Evolutionary conservation across 1,284 basidiomycete genomes (phyloP).

Genomic region (Omphalotus olearius): DNA sequence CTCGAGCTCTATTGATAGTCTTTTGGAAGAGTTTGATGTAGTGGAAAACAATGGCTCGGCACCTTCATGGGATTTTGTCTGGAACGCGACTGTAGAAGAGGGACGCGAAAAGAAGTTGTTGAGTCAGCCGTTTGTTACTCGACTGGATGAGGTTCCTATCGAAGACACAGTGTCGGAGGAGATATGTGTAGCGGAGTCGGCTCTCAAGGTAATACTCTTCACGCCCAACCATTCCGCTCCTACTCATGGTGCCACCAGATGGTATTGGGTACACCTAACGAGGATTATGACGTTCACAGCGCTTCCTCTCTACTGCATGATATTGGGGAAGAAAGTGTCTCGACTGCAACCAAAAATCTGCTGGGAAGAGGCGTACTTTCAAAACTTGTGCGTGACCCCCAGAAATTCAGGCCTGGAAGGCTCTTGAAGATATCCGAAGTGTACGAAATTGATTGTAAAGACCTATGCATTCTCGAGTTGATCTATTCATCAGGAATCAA

Average conservation of each 20-base stretch:
- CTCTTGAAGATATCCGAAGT: constrained; percentile 70
- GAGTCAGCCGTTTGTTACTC: constrained; percentile 51
- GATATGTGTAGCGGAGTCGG: constrained; percentile 56
- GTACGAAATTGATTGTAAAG: constrained; percentile 34
- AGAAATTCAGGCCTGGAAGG: constrained; percentile 60
- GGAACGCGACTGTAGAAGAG: constrained; percentile 67
- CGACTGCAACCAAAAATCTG: constrained; percentile 53
- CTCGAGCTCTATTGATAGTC: constrained; percentile 41
- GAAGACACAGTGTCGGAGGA: constrained; percentile 31
- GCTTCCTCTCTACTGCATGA: constrained; percentile 54
- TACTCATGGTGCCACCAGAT: constrained; percentile 43
- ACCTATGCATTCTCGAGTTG: constrained; percentile 1
- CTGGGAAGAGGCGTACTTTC: constrained; percentile 60
- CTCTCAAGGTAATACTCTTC: constrained; percentile 56
- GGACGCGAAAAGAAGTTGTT: constrained; percentile 68
- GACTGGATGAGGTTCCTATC: constrained; percentile 33
- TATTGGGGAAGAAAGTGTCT: constrained; percentile 49
- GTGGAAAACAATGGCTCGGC: constrained; percentile 36
- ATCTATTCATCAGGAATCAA: constrained; percentile 47
- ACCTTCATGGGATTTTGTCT: constrained; percentile 69
- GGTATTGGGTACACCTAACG: constrained; percentile 67
- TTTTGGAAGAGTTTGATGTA: constrained; percentile 47
- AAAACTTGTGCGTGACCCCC: constrained; percentile 58
- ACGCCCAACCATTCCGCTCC: background rate
- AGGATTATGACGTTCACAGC: constrained; percentile 55